A percentile compares a stretch with the other conserved stretches of the same genome.
These are phyloP conservation scores for Podospora pseudopauciseta DNA, from an alignment of 495 filamentous ascomycete species.

Conservation along the genomic window DNA sequence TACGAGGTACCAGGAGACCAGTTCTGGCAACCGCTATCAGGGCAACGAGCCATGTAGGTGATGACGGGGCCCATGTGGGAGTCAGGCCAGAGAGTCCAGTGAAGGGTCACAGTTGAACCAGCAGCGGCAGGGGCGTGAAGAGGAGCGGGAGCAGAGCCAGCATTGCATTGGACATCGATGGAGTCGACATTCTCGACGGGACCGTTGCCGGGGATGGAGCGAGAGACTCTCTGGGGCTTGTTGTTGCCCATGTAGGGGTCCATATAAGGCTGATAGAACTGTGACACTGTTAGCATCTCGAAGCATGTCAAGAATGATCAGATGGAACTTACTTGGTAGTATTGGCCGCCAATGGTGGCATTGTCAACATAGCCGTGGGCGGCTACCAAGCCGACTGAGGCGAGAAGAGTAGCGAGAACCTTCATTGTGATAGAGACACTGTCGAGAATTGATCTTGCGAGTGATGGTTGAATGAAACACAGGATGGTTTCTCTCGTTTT, in stretches of 20 bases:
- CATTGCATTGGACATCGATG: constrained; percentile 47
- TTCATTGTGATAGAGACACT: constrained; percentile 26
- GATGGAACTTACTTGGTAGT: constrained; percentile 24
- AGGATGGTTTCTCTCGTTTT: too few relatives aligned
- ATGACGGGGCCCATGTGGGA: constrained; percentile 64
- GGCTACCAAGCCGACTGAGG: constrained; percentile 50
- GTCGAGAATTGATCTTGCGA: not conserved
- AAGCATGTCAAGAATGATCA: not conserved
- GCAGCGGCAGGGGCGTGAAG: constrained; percentile 52
- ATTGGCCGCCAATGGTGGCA: constrained; percentile 43
- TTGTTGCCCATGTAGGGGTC: constrained; percentile 47
- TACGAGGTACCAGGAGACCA: constrained; percentile 45
- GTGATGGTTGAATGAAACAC: not conserved
- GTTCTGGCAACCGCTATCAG: constrained; percentile 54
- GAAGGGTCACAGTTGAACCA: constrained; percentile 54
- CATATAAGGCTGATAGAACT: constrained; percentile 37
- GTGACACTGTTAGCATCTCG: not conserved
- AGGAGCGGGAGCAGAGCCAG: constrained; percentile 49
- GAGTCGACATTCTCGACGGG: constrained; percentile 47
- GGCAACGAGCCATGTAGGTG: constrained; percentile 63
- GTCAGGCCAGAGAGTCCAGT: constrained; percentile 62
- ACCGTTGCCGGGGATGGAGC: constrained; percentile 48
- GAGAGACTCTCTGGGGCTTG: constrained; percentile 42
- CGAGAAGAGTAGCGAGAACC: constrained; percentile 41
- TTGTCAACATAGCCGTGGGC: constrained; percentile 61